These are phyloP conservation scores for Xerophyta viscosa DNA, from an alignment of 106 monocot species.

Conservation along the genomic window DNA sequence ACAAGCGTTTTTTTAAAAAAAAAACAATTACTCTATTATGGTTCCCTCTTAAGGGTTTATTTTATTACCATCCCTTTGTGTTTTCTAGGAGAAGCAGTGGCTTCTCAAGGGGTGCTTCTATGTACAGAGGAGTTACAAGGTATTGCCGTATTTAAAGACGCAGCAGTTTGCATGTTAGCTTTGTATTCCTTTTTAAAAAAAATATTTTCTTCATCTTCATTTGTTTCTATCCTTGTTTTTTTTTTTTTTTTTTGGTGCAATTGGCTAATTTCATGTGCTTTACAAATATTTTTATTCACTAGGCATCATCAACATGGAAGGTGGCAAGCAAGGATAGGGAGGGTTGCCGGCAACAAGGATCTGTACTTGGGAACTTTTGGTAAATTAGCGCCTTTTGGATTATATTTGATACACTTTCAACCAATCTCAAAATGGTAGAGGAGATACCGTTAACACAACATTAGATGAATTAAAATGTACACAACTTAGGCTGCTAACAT, in stretches of 20 bases:
- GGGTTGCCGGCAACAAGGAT: conserved; percentile 35
- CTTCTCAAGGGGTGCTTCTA: conserved; percentile 11
- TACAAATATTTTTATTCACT: neutral
- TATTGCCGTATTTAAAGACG: too few relatives aligned
- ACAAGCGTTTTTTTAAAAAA: neutral
- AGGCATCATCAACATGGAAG: conserved; percentile 14
- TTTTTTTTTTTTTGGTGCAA: neutral
- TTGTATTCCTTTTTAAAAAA: too few relatives aligned
- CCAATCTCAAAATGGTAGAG: too few relatives aligned
- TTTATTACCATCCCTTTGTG: neutral
- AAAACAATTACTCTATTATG: neutral
- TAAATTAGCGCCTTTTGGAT: neutral
- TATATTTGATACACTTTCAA: neutral
- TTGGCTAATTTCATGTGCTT: neutral
- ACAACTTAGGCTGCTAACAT: too few relatives aligned
- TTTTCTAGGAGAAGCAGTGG: conserved; percentile 10
- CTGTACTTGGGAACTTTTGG: conserved; percentile 34
- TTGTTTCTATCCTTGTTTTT: neutral
- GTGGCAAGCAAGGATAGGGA: conserved; percentile 14
- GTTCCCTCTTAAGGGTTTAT: too few relatives aligned
- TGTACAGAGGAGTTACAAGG: conserved; percentile 11
- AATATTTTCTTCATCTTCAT: too few relatives aligned
- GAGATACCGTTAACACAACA: too few relatives aligned
- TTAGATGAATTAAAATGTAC: too few relatives aligned
- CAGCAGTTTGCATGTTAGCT: too few relatives aligned